Evolutionary conservation across 495 filamentous ascomycete species (phyloP).

Genomic region (Viridothelium virens): DNA sequence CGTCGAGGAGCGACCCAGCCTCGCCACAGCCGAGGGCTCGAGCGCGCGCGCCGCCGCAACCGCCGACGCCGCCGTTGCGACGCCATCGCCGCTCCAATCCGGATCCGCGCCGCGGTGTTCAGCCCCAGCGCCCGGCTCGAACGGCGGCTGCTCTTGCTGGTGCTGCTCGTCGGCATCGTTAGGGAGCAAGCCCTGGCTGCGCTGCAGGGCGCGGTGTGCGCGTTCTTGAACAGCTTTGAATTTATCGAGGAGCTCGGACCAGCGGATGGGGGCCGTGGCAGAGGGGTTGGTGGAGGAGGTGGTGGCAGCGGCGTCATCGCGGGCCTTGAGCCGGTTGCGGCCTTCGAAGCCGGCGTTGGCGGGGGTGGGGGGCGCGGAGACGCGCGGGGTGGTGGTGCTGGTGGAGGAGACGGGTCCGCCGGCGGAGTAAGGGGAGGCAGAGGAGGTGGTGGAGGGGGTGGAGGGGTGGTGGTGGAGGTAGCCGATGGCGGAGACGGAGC

Average conservation of each 20-base stretch:
- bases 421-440: conserved; percentile 33
- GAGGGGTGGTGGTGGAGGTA: conserved; percentile 52
- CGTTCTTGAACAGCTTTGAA: conserved; percentile 85
- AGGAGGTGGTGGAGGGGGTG: conserved; percentile 24
- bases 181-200: conserved; percentile 22
- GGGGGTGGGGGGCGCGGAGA: conserved; percentile 31
- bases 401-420: too few species aligned
- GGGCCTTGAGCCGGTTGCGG: conserved; percentile 70
- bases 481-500: conserved; percentile 92
- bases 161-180: conserved; percentile 17
- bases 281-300: too few species aligned
- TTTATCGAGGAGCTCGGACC: conserved; percentile 93
- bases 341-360: conserved; percentile 55
- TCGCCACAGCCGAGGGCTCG: neutral
- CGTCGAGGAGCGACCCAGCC: neutral
- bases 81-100: too few species aligned
- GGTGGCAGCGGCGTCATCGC: conserved; percentile 57
- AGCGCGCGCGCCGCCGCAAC: neutral
- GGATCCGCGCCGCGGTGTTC: too few species aligned
- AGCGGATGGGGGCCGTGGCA: conserved; percentile 30
- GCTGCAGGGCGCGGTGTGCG: conserved; percentile 49
- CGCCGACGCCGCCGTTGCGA: too few species aligned
- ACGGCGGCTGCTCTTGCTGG: neutral
- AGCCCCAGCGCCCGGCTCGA: too few species aligned
- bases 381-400: conserved; percentile 10